Evolutionary conservation across 108 stramenopile species (phyloP), one percentile per base, ranked within the genome.

Genomic region (Phaeodactylum tricornutum): DNA sequence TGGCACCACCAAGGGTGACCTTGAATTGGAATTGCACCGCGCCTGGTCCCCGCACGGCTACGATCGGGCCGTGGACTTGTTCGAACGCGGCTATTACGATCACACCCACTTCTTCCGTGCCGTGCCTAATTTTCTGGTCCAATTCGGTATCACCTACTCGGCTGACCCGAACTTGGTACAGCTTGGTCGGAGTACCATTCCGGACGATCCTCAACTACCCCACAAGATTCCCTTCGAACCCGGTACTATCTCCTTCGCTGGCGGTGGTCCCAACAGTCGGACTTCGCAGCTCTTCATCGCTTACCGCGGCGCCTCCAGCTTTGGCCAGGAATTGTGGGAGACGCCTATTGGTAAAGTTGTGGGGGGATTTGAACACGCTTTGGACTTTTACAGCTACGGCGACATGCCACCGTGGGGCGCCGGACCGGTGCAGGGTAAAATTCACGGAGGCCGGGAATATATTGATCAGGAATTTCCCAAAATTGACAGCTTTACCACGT

Each of bases 11-110:
- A 55, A 55, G 43, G 53, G 53, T 15, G 24, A 20, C 15, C 14
- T 55, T 29, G 16, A 11, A 9, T 29, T 55, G 53, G 17, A 23
- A 4, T 43, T 55, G n/a, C 31, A 28, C 41, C 53, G 53, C 25
- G 30, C 56, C 35, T 95, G 94, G 94, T 71, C 79, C 35, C 94
- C 94, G 0, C 45, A 83, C 27, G 94, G 94, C 8, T 92, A 88
- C 22, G 84, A 84, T 52, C 75, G 82, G 8, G 88, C 90, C 2
- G 75, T 88, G 1, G 62, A 75, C 2, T 74, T 95, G 11, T 92
- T 88, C 43, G 72, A 86, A 45, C 59, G 71, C 1, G 62, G 78
- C 1, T 95, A 79, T 42, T 95, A 74, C 63, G 88, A 92, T 41
- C 48, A 68, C 5, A 61, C 62, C 15, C 84, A 90, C 45, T 83